Base-by-base conservation (phyloP, 2,329 filamentous ascomycete genomes). In the Epichloe festucae region DNA sequence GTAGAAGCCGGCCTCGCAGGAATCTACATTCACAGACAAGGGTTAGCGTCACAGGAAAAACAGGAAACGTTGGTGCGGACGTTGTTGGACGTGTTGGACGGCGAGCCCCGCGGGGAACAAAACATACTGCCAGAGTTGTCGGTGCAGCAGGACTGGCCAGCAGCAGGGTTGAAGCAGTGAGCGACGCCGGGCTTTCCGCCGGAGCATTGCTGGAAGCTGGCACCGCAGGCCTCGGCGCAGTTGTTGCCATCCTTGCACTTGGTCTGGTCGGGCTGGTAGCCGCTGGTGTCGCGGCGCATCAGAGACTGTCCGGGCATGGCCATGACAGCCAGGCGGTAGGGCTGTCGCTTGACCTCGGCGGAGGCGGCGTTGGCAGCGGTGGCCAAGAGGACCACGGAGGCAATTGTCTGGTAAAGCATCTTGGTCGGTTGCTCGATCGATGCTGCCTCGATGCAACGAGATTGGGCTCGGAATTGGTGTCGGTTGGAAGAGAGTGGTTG, bases 1-100 rank as follows among this genome's bases (percentile, higher is more conserved):
- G 71, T 77, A 84, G 70, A 76, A 84, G 48, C 77, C 78, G 15
- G 67, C 63, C 35, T 79, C 73, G 63, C 81, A 84, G 35, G 79
- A 78, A 65, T 79, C 79, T 82, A 31, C 2, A 31, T 31, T 31
- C 27, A 31, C 27, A 19, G n/a, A 3, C 17, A 42, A 12, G 12
- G 41, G 19, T 27, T 4, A 7, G 17, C 17, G 19, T 7, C 39
- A 23, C 46, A 48, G 14, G 6, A 27, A 15, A 21, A 21, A 21
- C 19, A 3, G 19, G 3, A 21, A 21, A 21, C 19, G 19, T 19
- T 19, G 19, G 19, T 19, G 19, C 19, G 19, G 19, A 19, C 19
- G 19, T 19, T 19, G 19, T 19, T 19, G 19, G 19, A 19, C 19
- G 19, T 3, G 19, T 19, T 19, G 19, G 27, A 31, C 3, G 27